Base-by-base conservation (phyloP, 768 basidiomycete genomes). In the Mycena vulgaris region DNA sequence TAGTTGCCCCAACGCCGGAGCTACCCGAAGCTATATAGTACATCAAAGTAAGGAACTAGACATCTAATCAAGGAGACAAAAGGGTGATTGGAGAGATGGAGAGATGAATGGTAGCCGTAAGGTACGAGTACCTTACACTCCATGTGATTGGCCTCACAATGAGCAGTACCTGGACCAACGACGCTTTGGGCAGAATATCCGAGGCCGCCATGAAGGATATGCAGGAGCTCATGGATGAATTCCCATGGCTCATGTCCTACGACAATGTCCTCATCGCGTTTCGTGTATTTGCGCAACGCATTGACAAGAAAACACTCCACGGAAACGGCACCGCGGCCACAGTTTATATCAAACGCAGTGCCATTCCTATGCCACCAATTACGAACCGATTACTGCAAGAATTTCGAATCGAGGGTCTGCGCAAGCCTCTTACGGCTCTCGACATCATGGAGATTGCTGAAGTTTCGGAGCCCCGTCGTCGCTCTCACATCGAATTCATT, bases 181-280 rank as follows among this genome's bases (percentile, higher is more conserved):
- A n/a, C n/a, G n/a, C n/a, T n/a, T n/a, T n/a, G n/a, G n/a, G n/a
- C n/a, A n/a, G n/a, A n/a, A n/a, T n/a, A n/a, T n/a, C n/a, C n/a
- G n/a, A n/a, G n/a, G n/a, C n/a, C n/a, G n/a, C n/a, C n/a, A n/a
- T n/a, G n/a, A n/a, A n/a, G n/a, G n/a, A n/a, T n/a, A 75, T 80
- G n/a, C 70, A 69, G 5, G 9, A 42, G 0, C 23, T 67, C 17
- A 80, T 83, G 16, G 56, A 79, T 5, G 16, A 21, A 0, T 77
- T 66, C 66, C 78, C 80, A 1, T 84, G 78, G 76, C n/a, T 78
- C 16, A 63, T 80, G 8, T 77, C 80, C 0, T 76, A 84, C 51
- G 83, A 85, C 72, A 86, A 86, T 61, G 45, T 83, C 16, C 79
- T 82, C 25, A 64, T 84, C 6, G 73, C 80, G 0, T 82, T 85